These are phyloP conservation scores for Neodidymelliopsis sp. DNA, from an alignment of 2,329 filamentous ascomycete species.

Conservation along the genomic window DNA sequence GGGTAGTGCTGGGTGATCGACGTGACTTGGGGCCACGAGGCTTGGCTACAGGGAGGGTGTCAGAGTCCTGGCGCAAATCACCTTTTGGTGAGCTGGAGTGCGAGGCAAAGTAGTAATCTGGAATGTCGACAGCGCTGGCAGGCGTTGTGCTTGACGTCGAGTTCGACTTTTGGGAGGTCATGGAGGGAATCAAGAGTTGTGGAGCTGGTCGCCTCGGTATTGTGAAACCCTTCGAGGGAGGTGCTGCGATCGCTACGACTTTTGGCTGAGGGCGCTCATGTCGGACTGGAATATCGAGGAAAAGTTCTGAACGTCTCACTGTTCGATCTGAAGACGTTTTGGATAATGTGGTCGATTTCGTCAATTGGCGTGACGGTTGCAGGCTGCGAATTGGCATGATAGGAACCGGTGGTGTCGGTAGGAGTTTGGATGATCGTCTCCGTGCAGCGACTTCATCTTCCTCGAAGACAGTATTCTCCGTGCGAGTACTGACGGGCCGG, in stretches of 20 bases:
- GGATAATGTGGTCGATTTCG: slow-evolving; percentile 34
- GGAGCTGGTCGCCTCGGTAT: slow-evolving; percentile 13
- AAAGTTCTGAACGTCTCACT: slow-evolving; percentile 36
- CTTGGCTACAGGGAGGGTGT: slow-evolving; percentile 7
- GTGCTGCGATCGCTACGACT: slow-evolving; percentile 15
- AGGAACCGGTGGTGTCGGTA: slow-evolving; percentile 43
- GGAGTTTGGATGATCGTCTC: slow-evolving; percentile 37
- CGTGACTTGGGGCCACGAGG: background rate
- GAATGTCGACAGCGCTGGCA: slow-evolving; percentile 40
- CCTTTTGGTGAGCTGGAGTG: slow-evolving; percentile 22
- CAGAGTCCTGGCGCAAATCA: slow-evolving; percentile 12
- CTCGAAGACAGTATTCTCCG: slow-evolving; percentile 49
- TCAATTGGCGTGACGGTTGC: slow-evolving; percentile 36
- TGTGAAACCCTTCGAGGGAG: slow-evolving; percentile 19
- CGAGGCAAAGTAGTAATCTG: slow-evolving; percentile 48
- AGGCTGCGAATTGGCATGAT: slow-evolving; percentile 45
- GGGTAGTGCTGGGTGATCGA: slow-evolving; percentile 34
- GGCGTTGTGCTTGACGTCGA: slow-evolving; percentile 34
- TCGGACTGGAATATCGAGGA: slow-evolving; percentile 41
- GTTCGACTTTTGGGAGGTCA: slow-evolving; percentile 19
- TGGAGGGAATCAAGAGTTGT: slow-evolving; percentile 16
- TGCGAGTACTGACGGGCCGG: slow-evolving; percentile 43
- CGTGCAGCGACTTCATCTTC: slow-evolving; percentile 40
- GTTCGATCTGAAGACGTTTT: slow-evolving; percentile 10
- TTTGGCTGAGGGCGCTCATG: slow-evolving; percentile 37